A percentile compares a stretch with the other conserved stretches of the same genome.
Conservation (phyloP, 345 rosid genomes). For the Mangifera indica region DNA sequence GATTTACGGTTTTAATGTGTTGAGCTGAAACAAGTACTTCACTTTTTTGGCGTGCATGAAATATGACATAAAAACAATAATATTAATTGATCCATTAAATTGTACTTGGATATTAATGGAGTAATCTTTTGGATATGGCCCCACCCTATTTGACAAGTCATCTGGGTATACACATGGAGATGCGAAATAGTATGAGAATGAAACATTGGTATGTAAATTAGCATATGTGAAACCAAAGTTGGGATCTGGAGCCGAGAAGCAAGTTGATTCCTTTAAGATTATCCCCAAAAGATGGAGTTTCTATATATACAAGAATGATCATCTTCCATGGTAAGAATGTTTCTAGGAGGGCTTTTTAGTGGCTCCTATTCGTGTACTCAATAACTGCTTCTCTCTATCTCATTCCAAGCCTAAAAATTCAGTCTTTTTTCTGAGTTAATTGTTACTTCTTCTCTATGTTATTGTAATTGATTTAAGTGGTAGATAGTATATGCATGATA, state of each 20-base stretch:
- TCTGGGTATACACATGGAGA: slow-evolving; percentile 18
- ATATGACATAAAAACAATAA: no score
- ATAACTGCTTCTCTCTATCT: not conserved
- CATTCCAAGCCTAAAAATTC: not conserved
- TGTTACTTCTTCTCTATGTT: no score
- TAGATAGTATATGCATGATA: no score
- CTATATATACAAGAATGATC: not conserved
- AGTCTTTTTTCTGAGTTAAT: no score
- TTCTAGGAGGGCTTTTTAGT: no score
- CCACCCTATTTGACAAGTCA: not conserved
- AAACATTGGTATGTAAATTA: slow-evolving; percentile 15
- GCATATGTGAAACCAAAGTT: slow-evolving; percentile 17
- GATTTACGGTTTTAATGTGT: no score
- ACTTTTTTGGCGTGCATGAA: no score
- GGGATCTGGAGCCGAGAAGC: slow-evolving; percentile 27
- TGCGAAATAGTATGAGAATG: not conserved
- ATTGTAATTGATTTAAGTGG: no score
- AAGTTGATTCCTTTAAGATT: slow-evolving; percentile 15
- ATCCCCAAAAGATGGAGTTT: not conserved
- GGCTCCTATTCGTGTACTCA: not conserved
- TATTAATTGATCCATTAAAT: no score
- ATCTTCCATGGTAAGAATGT: not conserved
- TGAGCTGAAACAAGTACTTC: no score
- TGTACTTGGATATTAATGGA: not conserved
- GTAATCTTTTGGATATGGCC: not conserved